Evolutionary conservation across 345 rosid species (phyloP).

Genomic region (Melaleuca quinquenervia): DNA sequence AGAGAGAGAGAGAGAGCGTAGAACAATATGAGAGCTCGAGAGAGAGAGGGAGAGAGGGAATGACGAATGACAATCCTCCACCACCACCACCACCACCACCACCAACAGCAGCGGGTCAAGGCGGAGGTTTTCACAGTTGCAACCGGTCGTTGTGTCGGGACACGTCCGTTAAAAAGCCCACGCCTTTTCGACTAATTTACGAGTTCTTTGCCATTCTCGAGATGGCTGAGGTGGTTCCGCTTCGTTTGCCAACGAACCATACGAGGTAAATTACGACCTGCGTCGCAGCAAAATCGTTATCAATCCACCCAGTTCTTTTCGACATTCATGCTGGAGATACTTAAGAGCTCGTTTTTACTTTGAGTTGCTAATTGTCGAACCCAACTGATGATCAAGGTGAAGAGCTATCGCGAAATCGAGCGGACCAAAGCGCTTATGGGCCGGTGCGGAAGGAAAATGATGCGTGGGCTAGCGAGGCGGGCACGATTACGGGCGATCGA

Average conservation of each 20-base stretch:
- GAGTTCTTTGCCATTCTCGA: neutral
- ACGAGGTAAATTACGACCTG: neutral
- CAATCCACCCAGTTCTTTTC: too few relatives aligned
- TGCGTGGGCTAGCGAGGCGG: accelerated
- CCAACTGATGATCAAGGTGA: neutral
- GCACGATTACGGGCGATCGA: neutral
- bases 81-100: neutral
- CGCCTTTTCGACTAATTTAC: neutral
- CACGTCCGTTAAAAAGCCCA: neutral
- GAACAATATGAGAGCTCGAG: neutral
- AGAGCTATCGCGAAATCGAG: neutral
- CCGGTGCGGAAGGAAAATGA: neutral
- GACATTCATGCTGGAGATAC: neutral
- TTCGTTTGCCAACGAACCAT: neutral
- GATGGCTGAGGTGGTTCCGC: neutral
- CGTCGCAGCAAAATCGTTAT: too few relatives aligned
- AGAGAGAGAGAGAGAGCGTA: neutral
- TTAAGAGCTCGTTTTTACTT: neutral
- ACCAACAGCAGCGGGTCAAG: neutral
- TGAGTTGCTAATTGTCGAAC: neutral
- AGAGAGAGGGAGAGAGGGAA: neutral
- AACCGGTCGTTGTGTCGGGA: neutral
- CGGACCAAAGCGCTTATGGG: neutral
- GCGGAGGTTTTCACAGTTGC: neutral
- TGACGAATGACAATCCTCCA: neutral